Evolutionary conservation across 2,329 filamentous ascomycete genomes (phyloP), one percentile per base, ranked within the genome.

Genomic region (Exophiala alcalophila): DNA sequence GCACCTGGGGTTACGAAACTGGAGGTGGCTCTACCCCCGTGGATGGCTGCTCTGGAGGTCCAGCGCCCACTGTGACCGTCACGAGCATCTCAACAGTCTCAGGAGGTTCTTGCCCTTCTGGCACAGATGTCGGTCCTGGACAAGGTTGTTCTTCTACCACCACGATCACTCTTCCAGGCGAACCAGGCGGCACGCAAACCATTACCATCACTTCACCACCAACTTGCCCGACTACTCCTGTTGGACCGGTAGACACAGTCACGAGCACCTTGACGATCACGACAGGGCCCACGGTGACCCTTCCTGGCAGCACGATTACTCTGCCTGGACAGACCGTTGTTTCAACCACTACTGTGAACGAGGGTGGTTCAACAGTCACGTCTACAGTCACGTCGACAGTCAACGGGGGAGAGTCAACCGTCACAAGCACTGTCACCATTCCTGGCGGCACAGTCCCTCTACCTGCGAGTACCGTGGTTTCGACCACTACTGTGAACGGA

Each of bases 311-410:
- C 7, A 29, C 27, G n/a, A n/a, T 29, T 7, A 29, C 27, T 5
- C 12, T 29, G 5, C 27, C 27, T n/a, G 27, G 24, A 9, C 19
- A 18, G 18, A 30, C 36, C 2, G 9, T 28, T n/a, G 31, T 19
- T 4, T 25, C 26, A 8, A 40, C 27, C 4, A 40, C 28, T 4
- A 40, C 36, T 7, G 12, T 30, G 5, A 19, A 19, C 6, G 27
- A 27, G 14, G 33, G 33, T 23, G 11, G 18, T 7, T 20, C 24
- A 19, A 29, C 25, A 7, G n/a, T 11, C 5, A 25, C 32, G n/a
- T 20, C 30, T 32, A 32, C 30, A 6, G 21, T 35, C 19, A 14
- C 25, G n/a, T 35, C 32, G n/a, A 35, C 32, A n/a, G n/a, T n/a
- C n/a, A n/a, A n/a, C n/a, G n/a, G n/a, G n/a, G n/a, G n/a, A n/a